Conservation (phyloP, 2,329 filamentous ascomycete genomes). For the Fusarium sp. region DNA sequence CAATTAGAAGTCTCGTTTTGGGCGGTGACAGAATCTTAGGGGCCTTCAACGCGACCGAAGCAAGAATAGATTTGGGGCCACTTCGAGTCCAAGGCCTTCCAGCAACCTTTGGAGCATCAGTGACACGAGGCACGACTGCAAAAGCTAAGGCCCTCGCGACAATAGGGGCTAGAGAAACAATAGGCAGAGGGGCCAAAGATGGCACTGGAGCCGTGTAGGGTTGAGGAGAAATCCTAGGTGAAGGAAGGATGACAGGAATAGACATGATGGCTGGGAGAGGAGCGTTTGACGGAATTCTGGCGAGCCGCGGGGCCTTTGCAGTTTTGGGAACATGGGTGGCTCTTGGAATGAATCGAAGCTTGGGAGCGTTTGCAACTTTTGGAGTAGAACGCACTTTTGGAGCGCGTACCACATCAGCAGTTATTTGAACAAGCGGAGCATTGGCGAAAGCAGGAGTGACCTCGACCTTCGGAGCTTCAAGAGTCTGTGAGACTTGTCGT, state of each 20-base stretch:
- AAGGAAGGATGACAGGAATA: slow-evolving; percentile 2
- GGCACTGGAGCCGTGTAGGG: slow-evolving; percentile 25
- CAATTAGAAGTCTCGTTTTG: not conserved
- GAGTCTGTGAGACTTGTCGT: slow-evolving; percentile 30
- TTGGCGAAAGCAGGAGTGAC: not conserved
- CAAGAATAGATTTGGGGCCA: slow-evolving; percentile 13
- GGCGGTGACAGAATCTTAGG: not conserved
- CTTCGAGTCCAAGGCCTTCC: slow-evolving; percentile 11
- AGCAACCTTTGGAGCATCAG: slow-evolving; percentile 6
- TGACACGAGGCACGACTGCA: not conserved
- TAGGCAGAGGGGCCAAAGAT: slow-evolving; percentile 21
- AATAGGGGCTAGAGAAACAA: slow-evolving; percentile 23
- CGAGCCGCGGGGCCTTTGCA: not conserved
- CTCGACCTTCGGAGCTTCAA: slow-evolving; percentile 16
- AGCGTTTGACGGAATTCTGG: not conserved
- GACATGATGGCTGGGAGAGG: slow-evolving; percentile 3
- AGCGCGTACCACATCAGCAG: not conserved
- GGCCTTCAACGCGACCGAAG: slow-evolving; percentile 1
- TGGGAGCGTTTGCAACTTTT: not conserved
- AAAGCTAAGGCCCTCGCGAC: slow-evolving; percentile 11
- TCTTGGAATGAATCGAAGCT: not conserved
- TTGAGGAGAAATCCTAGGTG: slow-evolving; percentile 9
- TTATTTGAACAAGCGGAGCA: slow-evolving; percentile 9
- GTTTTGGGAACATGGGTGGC: not conserved
- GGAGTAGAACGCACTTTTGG: slow-evolving; percentile 18